A percentile compares a stretch with the other conserved stretches of the same genome.
Evolutionary conservation across 768 basidiomycete genomes (phyloP).

Genomic region (Stropharia rugosoannulata): DNA sequence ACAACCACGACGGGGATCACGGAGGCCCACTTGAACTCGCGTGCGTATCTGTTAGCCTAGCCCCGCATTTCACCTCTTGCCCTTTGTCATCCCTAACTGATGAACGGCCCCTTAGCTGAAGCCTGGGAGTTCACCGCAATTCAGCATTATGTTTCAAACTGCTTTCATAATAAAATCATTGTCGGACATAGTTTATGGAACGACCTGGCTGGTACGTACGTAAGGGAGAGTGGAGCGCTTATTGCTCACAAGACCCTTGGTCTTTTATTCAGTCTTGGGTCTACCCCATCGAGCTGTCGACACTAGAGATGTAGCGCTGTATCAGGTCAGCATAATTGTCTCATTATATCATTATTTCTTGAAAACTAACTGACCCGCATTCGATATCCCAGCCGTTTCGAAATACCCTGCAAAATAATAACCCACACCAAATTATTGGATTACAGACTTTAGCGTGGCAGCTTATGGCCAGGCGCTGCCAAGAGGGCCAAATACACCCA

Average conservation of each 20-base stretch:
- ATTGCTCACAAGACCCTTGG: neutral
- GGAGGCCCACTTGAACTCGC: constrained; percentile 36
- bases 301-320: constrained; percentile 80
- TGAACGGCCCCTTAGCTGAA: constrained; percentile 35
- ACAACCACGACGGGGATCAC: constrained; percentile 60
- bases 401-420: constrained; percentile 52
- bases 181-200: constrained; percentile 82
- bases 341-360: neutral
- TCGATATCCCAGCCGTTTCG: constrained; percentile 59
- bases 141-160: constrained; percentile 62
- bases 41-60: constrained; percentile 23
- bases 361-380: constrained; percentile 5
- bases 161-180: constrained; percentile 69
- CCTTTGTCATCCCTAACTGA: neutral
- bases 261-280: constrained; percentile 56
- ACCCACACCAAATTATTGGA: constrained; percentile 67
- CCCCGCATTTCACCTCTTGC: neutral
- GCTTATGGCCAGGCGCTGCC: constrained; percentile 76
- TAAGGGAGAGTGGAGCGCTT: neutral
- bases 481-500: constrained; percentile 69
- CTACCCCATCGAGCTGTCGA: constrained; percentile 76
- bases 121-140: constrained; percentile 59
- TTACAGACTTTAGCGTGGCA: constrained; percentile 81
- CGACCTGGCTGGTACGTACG: constrained; percentile 68
- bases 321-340: constrained; percentile 39